Evolutionary conservation across 2,329 filamentous ascomycete genomes (phyloP).

Genomic region (Diaporthe amygdali): DNA sequence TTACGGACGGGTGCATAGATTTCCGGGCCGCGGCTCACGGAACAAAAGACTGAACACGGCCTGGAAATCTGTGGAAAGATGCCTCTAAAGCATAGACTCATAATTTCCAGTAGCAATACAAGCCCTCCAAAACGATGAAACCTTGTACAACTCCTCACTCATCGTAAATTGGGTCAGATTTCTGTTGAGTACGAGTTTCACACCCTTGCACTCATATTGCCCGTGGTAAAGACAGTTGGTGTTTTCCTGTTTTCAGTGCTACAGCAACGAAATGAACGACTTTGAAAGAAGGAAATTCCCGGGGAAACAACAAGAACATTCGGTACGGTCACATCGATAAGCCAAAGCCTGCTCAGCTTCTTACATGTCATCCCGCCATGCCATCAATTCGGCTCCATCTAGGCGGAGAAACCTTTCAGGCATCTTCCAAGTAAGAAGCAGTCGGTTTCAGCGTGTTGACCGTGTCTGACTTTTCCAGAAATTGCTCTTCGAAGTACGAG

Average conservation of each 20-base stretch:
- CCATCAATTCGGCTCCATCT: background rate
- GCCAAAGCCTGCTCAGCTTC: background rate
- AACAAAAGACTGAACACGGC: too few species aligned
- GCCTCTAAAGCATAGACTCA: too few species aligned
- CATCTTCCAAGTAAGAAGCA: slow-evolving; percentile 3
- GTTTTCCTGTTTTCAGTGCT: background rate
- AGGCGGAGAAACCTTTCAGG: background rate
- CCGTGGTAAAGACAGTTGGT: background rate
- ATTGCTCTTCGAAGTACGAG: background rate
- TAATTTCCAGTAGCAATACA: too few species aligned
- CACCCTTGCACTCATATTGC: background rate
- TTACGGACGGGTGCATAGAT: too few species aligned
- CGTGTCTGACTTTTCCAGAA: slow-evolving; percentile 11
- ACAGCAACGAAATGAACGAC: background rate
- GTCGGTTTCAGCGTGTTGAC: background rate
- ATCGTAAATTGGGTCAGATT: too few species aligned
- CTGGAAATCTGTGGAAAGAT: too few species aligned
- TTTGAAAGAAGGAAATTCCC: background rate
- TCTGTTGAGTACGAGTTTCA: background rate
- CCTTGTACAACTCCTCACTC: too few species aligned
- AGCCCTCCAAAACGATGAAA: too few species aligned
- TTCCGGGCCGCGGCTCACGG: too few species aligned
- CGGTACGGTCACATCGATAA: background rate
- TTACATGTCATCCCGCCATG: background rate
- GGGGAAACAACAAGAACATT: background rate